phyloP scores from a whole-genome alignment of 2,329 filamentous ascomycete genomes.

The Kalmusia sp. region DNA sequence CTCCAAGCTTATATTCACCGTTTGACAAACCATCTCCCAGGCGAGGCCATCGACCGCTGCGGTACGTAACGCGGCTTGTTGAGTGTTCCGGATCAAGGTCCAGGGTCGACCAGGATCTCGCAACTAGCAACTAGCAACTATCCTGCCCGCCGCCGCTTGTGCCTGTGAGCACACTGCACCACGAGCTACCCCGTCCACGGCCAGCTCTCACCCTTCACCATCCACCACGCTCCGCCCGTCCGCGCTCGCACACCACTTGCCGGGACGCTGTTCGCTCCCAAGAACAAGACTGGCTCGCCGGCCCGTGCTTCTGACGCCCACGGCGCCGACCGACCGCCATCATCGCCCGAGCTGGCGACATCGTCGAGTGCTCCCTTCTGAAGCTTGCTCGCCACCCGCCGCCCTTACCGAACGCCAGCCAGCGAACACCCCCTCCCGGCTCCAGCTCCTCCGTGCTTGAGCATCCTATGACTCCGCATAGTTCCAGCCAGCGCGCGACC shows the following conservation, averaged over 20 bases:
- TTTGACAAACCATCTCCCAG: not conserved
- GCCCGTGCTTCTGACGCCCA: not conserved
- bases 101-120: conserved; percentile 5
- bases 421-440: not conserved
- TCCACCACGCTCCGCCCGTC: no score
- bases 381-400: conserved; percentile 17
- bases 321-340: conserved; percentile 9
- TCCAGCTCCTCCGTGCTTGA: conserved; percentile 12
- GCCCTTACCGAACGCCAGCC: not conserved
- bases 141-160: conserved; percentile 1
- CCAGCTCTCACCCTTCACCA: not conserved
- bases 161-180: conserved; percentile 4
- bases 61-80: conserved; percentile 1
- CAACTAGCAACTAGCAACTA: no score
- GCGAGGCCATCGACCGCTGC: not conserved
- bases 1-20: not conserved
- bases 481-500: conserved; percentile 18
- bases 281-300: not conserved
- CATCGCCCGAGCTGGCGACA: conserved; percentile 28
- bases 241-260: not conserved
- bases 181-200: conserved; percentile 1
- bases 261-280: not conserved
- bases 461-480: conserved; percentile 25
- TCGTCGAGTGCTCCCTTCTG: conserved; percentile 24
- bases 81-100: conserved; percentile 5